A percentile compares a stretch with the other conserved stretches of the same genome.
Evolutionary conservation across 352 stramenopile genomes (phyloP).

Genomic region (Pythium folliculosum): DNA sequence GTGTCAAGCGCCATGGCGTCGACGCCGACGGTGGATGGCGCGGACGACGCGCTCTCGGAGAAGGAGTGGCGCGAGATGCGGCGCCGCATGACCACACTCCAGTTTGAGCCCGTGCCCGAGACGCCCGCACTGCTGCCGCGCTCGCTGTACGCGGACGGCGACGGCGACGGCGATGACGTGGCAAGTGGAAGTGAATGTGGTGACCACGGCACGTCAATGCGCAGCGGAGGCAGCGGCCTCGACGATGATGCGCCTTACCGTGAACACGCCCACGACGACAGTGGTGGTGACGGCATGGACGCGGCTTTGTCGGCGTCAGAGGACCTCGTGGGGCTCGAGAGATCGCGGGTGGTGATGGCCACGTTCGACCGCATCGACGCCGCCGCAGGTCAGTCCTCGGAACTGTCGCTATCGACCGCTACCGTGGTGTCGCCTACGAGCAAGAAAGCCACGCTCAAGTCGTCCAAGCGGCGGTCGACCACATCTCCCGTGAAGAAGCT

Average conservation of each 20-base stretch:
- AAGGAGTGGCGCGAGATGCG: conserved; percentile 64
- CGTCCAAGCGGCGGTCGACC: conserved; percentile 3
- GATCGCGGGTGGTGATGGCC: no score
- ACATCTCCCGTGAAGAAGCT: conserved; percentile 2
- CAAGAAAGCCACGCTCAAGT: conserved; percentile 8
- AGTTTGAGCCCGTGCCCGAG: conserved; percentile 67
- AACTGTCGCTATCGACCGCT: neutral
- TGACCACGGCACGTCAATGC: neutral
- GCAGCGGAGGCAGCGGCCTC: no score
- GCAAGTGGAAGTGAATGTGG: neutral
- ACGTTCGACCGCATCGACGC: no score
- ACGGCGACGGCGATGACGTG: neutral
- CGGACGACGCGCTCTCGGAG: conserved; percentile 39
- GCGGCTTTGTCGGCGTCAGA: no score
- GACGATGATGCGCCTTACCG: no score
- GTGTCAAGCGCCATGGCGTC: no score
- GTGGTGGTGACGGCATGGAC: no score
- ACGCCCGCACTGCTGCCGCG: conserved; percentile 45
- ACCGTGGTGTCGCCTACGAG: neutral
- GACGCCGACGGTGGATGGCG: conserved; percentile 5
- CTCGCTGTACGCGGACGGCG: conserved; percentile 33
- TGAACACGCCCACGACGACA: no score
- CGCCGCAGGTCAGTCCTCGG: neutral
- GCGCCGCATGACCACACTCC: conserved; percentile 49
- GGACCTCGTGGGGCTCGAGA: no score